Percentiles rank a stretch among this genome's conserved stretches.
Evolutionary conservation across 208 protist genomes (phyloP).

Genomic region (Leishmania tropica): DNA sequence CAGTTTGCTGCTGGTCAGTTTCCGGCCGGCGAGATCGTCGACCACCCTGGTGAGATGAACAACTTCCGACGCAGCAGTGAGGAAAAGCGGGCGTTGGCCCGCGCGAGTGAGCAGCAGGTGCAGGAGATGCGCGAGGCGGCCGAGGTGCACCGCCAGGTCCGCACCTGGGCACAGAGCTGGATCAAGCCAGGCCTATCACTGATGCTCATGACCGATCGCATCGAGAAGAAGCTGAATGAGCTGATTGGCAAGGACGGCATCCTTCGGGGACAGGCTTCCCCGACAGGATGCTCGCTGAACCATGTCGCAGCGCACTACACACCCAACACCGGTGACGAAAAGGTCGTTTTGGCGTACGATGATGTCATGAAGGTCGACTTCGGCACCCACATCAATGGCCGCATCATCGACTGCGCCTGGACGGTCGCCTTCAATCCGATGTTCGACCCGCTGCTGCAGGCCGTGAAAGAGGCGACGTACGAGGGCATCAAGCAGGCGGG

Average conservation of each 20-base stretch:
- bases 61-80: conserved; percentile 88
- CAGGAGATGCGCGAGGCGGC: conserved; percentile 90
- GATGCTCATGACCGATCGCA: conserved; percentile 91
- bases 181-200: conserved; percentile 94
- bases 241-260: conserved; percentile 93
- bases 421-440: conserved; percentile 97
- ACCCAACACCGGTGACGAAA: conserved; percentile 96
- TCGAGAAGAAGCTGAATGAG: conserved; percentile 90
- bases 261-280: conserved; percentile 90
- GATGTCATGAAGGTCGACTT: conserved; percentile 99
- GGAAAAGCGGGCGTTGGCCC: conserved; percentile 93
- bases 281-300: conserved; percentile 96
- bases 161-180: conserved; percentile 85
- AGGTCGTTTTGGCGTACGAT: conserved; percentile 92
- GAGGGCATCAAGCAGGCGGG: conserved; percentile 96
- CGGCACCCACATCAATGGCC: conserved; percentile 98
- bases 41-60: conserved; percentile 94
- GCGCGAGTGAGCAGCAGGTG: conserved; percentile 65
- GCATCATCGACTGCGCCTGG: conserved; percentile 98
- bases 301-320: conserved; percentile 98
- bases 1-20: conserved; percentile 79
- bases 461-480: conserved; percentile 97
- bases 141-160: conserved; percentile 94
- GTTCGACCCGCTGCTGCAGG: conserved; percentile 96
- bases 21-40: conserved; percentile 82